Evolutionary conservation across 2,329 filamentous ascomycete genomes (phyloP), one percentile per base, ranked within the genome.

Genomic region (Xenoacremonium recifei): DNA sequence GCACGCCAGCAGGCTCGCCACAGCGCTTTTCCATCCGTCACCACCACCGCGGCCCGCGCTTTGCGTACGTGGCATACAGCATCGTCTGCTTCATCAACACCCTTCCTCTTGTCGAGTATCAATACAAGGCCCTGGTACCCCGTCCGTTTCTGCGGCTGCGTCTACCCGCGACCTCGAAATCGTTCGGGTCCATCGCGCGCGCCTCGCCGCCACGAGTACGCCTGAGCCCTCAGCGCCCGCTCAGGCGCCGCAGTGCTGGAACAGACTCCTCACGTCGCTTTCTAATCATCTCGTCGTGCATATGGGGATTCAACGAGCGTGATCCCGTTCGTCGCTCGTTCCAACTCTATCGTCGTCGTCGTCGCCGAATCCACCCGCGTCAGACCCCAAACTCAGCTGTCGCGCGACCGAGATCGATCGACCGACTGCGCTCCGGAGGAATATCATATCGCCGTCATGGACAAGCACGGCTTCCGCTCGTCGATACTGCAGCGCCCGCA

Each of bases 401-500:
- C 44, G 49, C 49, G 42, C 49, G n/a, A n/a, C n/a, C n/a, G n/a
- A n/a, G n/a, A n/a, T n/a, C n/a, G n/a, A n/a, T n/a, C n/a, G n/a
- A n/a, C n/a, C n/a, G n/a, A n/a, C n/a, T n/a, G n/a, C n/a, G n/a
- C n/a, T n/a, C n/a, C n/a, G n/a, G n/a, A n/a, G n/a, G n/a, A n/a
- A n/a, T n/a, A n/a, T n/a, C 53, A 51, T 37, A 39, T 34, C 31
- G 43, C 40, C 57, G 58, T 42, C 46, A 75, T 75, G 70, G 71
- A 75, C 43, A 66, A 55, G 44, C 57, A 65, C 51, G 68, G 67
- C 55, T 77, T 75, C 51, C 70, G 65, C 50, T 74, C 74, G 48
- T 75, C 71, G 36, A 70, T 76, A 56, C 63, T 76, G 61, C 72
- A 72, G 55, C 70, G 64, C 48, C 70, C 68, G 48, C n/a, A n/a